Conservation (phyloP, 2,329 filamentous ascomycete species). For the Ustulina deusta region DNA sequence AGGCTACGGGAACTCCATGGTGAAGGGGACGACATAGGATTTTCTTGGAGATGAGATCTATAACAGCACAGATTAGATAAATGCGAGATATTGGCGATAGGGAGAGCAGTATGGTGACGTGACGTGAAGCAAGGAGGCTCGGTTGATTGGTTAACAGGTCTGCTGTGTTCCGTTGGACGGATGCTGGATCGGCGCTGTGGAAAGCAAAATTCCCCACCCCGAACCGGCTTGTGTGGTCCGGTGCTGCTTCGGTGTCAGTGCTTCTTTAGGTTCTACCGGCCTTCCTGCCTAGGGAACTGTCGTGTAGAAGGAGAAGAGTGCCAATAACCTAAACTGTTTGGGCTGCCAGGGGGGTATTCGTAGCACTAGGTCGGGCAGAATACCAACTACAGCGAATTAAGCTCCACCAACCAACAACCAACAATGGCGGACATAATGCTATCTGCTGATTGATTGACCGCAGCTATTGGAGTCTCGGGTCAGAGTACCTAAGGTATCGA, state of each 20-base stretch:
- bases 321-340: background rate
- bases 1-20: background rate
- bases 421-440: background rate
- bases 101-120: background rate
- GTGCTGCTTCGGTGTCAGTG: slow-evolving; percentile 7
- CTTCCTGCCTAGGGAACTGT: background rate
- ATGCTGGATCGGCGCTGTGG: slow-evolving; percentile 28
- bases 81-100: background rate
- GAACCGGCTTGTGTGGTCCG: slow-evolving; percentile 22
- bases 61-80: background rate
- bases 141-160: slow-evolving; percentile 11
- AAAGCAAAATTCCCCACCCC: slow-evolving; percentile 28
- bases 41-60: background rate
- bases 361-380: background rate
- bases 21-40: background rate
- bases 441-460: background rate
- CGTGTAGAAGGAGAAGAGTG: background rate
- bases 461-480: background rate
- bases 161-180: slow-evolving; percentile 24
- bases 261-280: background rate
- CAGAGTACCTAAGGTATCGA: background rate
- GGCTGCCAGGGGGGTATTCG: background rate
- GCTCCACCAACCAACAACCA: background rate
- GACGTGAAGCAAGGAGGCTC: background rate
- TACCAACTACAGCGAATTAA: background rate